Conservation (phyloP, 2,329 filamentous ascomycete species). For the Neurospora sp. region DNA sequence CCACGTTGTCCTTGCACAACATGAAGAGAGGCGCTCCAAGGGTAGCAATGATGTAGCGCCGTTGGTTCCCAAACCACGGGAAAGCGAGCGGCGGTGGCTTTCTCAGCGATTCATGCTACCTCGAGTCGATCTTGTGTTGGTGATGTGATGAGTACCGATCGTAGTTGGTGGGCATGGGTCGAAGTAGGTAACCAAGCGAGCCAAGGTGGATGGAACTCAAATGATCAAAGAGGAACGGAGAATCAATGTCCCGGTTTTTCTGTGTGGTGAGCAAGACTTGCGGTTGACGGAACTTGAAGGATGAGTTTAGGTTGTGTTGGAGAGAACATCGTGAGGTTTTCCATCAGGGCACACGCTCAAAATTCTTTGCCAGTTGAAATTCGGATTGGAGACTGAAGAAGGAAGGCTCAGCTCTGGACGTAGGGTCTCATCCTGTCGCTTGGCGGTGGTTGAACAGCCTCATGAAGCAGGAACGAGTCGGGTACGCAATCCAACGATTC, state of each 20-base stretch:
- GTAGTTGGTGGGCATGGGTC: neutral
- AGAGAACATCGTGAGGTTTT: neutral
- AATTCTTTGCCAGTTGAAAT: neutral
- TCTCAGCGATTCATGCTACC: neutral
- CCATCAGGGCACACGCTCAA: neutral
- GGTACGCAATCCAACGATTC: neutral
- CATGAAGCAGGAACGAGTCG: neutral
- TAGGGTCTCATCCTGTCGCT: neutral
- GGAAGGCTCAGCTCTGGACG: neutral
- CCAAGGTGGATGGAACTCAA: neutral
- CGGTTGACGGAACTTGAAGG: too few relatives aligned
- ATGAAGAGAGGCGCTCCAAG: neutral
- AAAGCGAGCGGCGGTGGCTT: neutral
- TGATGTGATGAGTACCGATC: neutral
- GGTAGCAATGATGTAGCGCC: neutral
- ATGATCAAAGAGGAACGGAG: neutral
- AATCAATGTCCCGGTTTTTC: neutral
- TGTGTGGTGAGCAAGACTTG: neutral
- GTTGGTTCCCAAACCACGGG: neutral
- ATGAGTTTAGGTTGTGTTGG: neutral
- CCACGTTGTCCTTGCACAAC: neutral
- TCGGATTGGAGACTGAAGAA: neutral
- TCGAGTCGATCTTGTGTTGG: neutral
- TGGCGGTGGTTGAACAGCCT: neutral
- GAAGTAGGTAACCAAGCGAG: neutral